phyloP scores from a whole-genome alignment of 192 early-diverging fungal species.

The Phlyctochytrium planicorne region DNA sequence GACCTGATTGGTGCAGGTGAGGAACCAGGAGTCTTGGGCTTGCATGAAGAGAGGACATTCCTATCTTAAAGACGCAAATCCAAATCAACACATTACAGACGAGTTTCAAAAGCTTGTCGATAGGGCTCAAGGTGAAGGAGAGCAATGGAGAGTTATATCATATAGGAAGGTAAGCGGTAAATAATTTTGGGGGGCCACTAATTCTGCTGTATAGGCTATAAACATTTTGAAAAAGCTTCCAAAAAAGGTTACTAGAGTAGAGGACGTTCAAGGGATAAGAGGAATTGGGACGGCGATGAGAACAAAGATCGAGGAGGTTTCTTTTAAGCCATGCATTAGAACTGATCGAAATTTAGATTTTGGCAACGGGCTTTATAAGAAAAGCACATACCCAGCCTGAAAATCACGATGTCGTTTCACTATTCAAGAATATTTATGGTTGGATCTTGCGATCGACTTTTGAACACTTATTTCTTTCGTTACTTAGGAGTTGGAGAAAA shows the following conservation, averaged over 20 bases:
- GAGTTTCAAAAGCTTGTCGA: constrained; percentile 25
- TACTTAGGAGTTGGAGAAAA: constrained; percentile 13
- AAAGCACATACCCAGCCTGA: constrained; percentile 40
- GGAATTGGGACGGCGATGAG: constrained; percentile 45
- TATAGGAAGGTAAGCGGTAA: constrained; percentile 27
- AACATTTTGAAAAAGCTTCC: constrained; percentile 33
- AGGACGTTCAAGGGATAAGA: constrained; percentile 34
- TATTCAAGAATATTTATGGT: constrained; percentile 49
- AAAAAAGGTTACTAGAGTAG: constrained; percentile 29
- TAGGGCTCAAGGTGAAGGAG: constrained; percentile 44
- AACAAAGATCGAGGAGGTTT: constrained; percentile 34
- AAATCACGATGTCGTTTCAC: constrained; percentile 20
- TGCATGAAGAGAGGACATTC: constrained; percentile 3
- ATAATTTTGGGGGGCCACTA: constrained; percentile 1
- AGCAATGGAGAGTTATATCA: constrained; percentile 38
- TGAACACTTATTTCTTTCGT: background rate
- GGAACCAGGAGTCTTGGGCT: constrained; percentile 1
- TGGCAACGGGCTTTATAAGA: constrained; percentile 36
- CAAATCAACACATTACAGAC: constrained; percentile 17
- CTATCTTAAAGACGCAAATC: background rate
- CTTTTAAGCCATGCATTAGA: constrained; percentile 15
- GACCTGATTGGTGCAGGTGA: background rate
- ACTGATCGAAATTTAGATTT: constrained; percentile 33
- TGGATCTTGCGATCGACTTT: background rate
- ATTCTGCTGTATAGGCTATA: constrained; percentile 22